A percentile compares a stretch with the other conserved stretches of the same genome.
Conservation (phyloP, 768 basidiomycete genomes). For the Phallus indusiatus region DNA sequence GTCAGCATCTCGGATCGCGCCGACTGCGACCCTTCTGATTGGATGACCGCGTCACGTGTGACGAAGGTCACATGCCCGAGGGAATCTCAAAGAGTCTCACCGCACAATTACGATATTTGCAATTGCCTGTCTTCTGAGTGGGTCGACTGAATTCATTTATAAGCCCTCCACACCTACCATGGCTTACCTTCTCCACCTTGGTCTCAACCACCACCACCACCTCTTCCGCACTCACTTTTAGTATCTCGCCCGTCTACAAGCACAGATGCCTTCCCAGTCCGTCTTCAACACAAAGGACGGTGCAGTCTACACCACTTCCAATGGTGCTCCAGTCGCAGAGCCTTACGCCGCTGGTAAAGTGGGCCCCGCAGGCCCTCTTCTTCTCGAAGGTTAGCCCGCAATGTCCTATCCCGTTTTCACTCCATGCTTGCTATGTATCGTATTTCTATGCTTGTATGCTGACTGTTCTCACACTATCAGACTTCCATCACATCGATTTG, state of each 20-base stretch:
- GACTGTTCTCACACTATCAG: slow-evolving; percentile 25
- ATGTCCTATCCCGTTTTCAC: no score
- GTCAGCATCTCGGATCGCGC: background rate
- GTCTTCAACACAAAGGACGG: slow-evolving; percentile 44
- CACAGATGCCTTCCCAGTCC: slow-evolving; percentile 58
- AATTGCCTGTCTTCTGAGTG: background rate
- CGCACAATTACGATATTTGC: background rate
- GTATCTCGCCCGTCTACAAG: slow-evolving; percentile 4
- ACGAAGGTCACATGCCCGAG: no score
- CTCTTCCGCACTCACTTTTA: background rate
- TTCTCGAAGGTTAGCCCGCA: slow-evolving; percentile 60
- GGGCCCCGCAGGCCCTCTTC: slow-evolving; percentile 69
- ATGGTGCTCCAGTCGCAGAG: slow-evolving; percentile 64
- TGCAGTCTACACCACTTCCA: slow-evolving; percentile 76
- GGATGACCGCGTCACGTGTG: background rate
- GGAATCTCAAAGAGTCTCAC: background rate
- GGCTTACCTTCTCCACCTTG: background rate
- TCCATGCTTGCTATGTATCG: background rate
- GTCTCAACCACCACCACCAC: background rate
- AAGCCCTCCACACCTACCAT: background rate
- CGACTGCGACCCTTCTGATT: background rate
- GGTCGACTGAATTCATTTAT: background rate
- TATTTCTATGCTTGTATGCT: background rate
- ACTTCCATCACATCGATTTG: slow-evolving; percentile 83
- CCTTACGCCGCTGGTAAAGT: slow-evolving; percentile 76